Evolutionary conservation across 768 basidiomycete genomes (phyloP).

Genomic region (Collybia sp.): DNA sequence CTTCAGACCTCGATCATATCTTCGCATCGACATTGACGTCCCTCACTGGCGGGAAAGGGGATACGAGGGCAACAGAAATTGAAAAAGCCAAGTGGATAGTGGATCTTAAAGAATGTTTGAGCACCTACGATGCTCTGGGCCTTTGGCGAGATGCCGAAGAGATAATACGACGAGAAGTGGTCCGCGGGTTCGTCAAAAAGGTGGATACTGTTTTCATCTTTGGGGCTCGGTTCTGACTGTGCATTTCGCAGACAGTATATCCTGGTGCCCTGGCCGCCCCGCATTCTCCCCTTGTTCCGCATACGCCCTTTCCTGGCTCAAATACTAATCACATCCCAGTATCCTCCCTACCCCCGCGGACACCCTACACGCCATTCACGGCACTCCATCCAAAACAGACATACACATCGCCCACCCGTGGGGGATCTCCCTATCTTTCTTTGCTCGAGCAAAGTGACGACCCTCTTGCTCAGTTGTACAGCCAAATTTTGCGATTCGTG

Average conservation of each 20-base stretch:
- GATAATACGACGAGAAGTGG: conserved; percentile 66
- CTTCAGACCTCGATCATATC: conserved; percentile 80
- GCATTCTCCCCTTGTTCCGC: conserved; percentile 72
- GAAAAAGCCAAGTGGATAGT: conserved; percentile 59
- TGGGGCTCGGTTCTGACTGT: conserved; percentile 2
- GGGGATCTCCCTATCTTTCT: conserved; percentile 33
- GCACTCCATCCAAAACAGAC: conserved; percentile 42
- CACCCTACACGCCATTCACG: conserved; percentile 50
- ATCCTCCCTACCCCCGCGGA: conserved; percentile 29
- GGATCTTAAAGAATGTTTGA: conserved; percentile 75
- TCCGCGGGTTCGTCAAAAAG: conserved; percentile 74
- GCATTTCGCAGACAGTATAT: conserved; percentile 58
- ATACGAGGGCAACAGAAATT: conserved; percentile 49
- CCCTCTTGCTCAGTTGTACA: conserved; percentile 74
- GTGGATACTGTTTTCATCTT: conserved; percentile 29
- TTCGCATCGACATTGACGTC: conserved; percentile 60
- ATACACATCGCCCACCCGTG: conserved; percentile 18
- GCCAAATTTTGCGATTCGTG: conserved; percentile 75
- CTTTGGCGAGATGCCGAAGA: conserved; percentile 90
- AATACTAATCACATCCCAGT: conserved; percentile 5
- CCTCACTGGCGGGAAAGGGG: conserved; percentile 43
- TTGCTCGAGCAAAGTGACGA: conserved; percentile 65
- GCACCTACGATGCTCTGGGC: conserved; percentile 74
- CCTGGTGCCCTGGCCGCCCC: conserved; percentile 62
- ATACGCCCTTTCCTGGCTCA: conserved; percentile 58